A percentile compares a stretch with the other conserved stretches of the same genome.
Evolutionary conservation across 306 rosid genomes (phyloP).

Genomic region (Argentina anserina): DNA sequence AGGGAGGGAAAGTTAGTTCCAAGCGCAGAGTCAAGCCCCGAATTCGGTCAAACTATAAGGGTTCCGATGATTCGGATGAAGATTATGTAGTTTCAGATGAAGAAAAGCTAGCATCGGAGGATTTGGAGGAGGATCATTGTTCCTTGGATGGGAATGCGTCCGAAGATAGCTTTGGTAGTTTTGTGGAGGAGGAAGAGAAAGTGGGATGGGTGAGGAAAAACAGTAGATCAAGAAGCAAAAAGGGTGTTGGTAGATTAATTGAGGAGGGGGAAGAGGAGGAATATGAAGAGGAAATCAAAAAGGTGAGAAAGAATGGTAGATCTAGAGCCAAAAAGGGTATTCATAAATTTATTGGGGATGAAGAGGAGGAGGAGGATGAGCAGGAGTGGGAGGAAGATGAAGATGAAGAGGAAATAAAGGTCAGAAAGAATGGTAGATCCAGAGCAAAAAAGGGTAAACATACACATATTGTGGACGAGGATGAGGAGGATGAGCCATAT

Average conservation of each 20-base stretch:
- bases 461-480: conserved; percentile 18
- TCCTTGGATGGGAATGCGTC: conserved; percentile 62
- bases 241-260: conserved; percentile 5
- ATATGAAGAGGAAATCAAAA: conserved; percentile 29
- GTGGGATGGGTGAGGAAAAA: conserved; percentile 28
- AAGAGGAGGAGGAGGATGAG: conserved; percentile 19
- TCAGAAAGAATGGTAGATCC: conserved; percentile 25
- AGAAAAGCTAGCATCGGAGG: conserved; percentile 55
- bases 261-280: conserved; percentile 28
- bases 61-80: conserved; percentile 91
- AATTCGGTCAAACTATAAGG: conserved; percentile 45
- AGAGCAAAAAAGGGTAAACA: not conserved
- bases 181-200: conserved; percentile 45
- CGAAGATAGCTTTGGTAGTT: conserved; percentile 52
- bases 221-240: conserved; percentile 49
- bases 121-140: conserved; percentile 52
- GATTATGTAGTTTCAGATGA: conserved; percentile 81
- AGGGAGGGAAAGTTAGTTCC: conserved; percentile 68
- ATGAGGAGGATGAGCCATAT: conserved; percentile 10
- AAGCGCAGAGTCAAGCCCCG: conserved; percentile 38
- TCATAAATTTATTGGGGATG: conserved; percentile 16
- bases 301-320: conserved; percentile 29
- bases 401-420: conserved; percentile 30
- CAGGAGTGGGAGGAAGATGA: conserved; percentile 13
- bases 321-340: not conserved